Base-by-base conservation (phyloP, 352 stramenopile species). In the Phytophthora tentaculata region DNA sequence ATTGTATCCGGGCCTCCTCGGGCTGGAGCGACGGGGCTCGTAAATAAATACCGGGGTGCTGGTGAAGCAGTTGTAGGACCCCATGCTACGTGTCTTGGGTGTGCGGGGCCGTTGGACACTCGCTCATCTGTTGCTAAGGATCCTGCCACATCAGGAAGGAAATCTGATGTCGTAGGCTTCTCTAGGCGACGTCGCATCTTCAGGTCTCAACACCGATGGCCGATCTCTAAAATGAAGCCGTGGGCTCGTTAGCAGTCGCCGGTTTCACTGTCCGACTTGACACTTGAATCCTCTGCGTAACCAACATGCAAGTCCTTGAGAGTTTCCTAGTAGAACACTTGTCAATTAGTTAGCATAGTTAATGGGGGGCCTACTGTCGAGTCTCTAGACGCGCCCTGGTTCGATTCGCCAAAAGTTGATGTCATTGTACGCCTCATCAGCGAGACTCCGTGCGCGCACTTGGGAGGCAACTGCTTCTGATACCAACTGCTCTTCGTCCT, bases 341-440 rank as follows among this genome's bases (percentile, higher is more conserved):
- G 51, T 71, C 43, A 61, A 66, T 70, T 62, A 69, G 32, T 72
- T 59, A 60, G 28, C 32, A 66, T 71, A 55, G 29, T 69, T 65
- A 62, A 60, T 47, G 19, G n/a, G n/a, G n/a, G n/a, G n/a, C n/a
- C n/a, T n/a, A n/a, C n/a, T n/a, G n/a, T n/a, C n/a, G n/a, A n/a
- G n/a, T n/a, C 26, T 26, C 48, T 76, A 74, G 55, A 74, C 26
- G 12, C 67, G 51, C 19, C 80, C 79, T 19, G 87, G 87, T 22
- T 82, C 69, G 49, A 96, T 89, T 44, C 83, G 73, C 88, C 88
- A 96, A 45, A 92, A 96, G 64, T 96, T 96, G 26, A 92, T 69
- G 58, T 96, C 88, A 64, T 96, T 96, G 75, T 90, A 96, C 20
- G 86, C 86, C 57, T 96, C 88, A 56, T 96, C 88, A 10, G 70